Evolutionary conservation across 2,329 filamentous ascomycete species (phyloP), one percentile per base, ranked within the genome.

Genomic region (Colletotrichum theobromicola): DNA sequence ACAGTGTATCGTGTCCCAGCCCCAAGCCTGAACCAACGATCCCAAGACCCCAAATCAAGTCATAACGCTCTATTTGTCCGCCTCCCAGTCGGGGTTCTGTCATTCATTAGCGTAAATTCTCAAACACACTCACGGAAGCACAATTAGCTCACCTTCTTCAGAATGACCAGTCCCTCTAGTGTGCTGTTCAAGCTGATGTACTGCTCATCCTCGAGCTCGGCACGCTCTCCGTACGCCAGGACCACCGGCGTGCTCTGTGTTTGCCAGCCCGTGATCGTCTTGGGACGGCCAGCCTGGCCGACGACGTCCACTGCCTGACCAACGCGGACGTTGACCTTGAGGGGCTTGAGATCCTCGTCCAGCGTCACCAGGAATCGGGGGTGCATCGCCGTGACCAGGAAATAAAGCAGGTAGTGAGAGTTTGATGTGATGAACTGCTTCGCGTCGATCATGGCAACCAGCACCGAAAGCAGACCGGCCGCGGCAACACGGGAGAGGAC

Each of bases 231-330:
- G 81, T 98, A 94, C n/a, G 95, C 93, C 79, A 99, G 88, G 74
- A 99, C 88, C 61, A 99, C 97, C 1, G 97, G 97, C n/a, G 97
- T 99, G 87, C 95, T 98, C 88, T 99, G 97, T 78, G 97, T 99
- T 86, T 99, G 97, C 97, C 97, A 99, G 67, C 97, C 97, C 12
- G 97, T 99, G 80, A 99, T 99, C 3, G 97, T 99, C 93, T 99
- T 98, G 78, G 97, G 97, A 76, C 96, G 92, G 83, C 97, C 97
- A 15, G 97, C 97, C 85, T 98, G 97, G 66, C 97, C 97, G 53
- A 99, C 97, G 55, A 99, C 96, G 83, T 99, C 97, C 24, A 99
- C 97, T 18, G 97, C 97, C 86, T 99, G 97, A 84, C 97, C 97
- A 58, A 99, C 96, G 35, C 97, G 94, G 18, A 99, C 97, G 80